Conservation (phyloP, 768 basidiomycete genomes). For the Amanita exitialis region DNA sequence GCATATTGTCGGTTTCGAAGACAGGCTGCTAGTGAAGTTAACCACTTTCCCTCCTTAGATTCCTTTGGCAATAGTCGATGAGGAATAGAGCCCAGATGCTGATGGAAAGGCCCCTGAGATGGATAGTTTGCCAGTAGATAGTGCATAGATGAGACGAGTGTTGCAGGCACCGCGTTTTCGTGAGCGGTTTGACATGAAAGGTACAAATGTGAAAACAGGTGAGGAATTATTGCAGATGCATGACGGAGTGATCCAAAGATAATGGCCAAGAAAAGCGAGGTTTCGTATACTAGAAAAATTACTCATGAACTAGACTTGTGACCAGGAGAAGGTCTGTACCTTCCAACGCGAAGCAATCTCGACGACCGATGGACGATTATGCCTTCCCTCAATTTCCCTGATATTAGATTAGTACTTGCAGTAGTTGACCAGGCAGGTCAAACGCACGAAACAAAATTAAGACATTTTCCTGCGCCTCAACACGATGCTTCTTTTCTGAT, state of each 20-base stretch:
- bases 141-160: constrained; percentile 47
- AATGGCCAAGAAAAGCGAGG: constrained; percentile 54
- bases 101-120: constrained; percentile 48
- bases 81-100: constrained; percentile 32
- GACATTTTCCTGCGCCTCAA: constrained; percentile 56
- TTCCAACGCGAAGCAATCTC: constrained; percentile 56
- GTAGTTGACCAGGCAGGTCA: neutral
- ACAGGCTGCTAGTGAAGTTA: constrained; percentile 36
- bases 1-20: constrained; percentile 49
- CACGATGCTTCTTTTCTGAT: constrained; percentile 24
- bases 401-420: neutral
- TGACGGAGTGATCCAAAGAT: constrained; percentile 55
- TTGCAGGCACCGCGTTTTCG: constrained; percentile 17
- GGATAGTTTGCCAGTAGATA: constrained; percentile 51
- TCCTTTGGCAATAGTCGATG: constrained; percentile 24
- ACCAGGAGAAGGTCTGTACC: constrained; percentile 28
- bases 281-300: constrained; percentile 51
- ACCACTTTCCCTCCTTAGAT: constrained; percentile 36
- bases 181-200: constrained; percentile 16
- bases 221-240: constrained; percentile 49
- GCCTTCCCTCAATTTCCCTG: constrained; percentile 74
- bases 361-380: constrained; percentile 49
- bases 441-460: constrained; percentile 64
- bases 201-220: constrained; percentile 44
- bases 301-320: neutral